Base-by-base conservation (phyloP, 805 yeast genomes). In the Kazachstania psychrophila region DNA sequence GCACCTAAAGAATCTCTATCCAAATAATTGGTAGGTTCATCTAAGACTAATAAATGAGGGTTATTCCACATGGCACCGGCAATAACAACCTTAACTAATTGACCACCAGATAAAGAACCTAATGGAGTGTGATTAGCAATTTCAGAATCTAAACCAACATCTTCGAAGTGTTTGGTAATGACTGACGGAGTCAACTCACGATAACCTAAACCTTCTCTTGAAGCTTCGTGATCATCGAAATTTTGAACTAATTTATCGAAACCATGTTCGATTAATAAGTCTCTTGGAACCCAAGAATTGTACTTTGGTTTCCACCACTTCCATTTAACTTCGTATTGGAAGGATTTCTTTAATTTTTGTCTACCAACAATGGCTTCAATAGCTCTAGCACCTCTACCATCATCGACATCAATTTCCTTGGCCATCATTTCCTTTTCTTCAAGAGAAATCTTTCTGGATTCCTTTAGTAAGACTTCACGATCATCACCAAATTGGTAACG, bases 1-100 rank as follows among this genome's bases (percentile, higher is more conserved):
- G 96, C 98, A 62, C 97, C 98, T 44, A 89, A 72, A 18, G 97
- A 88, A 62, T 89, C 98, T 71, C 98, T 81, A 65, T 89, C 98
- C 66, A 89, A 71, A 70, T 92, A 89, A 68, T 89, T 89, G 55
- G 97, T 89, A 60, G 98, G 98, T 74, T 89, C 98, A 65, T 89
- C 98, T 43, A 89, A 72, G 29, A 89, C 98, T 46, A 89, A 73
- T 62, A 89, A 74, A 63, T 89, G 98, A 14, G 98, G 98, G 60
- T 89, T 92, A 66, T 92, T 89, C 98, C 98, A 89, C 92, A 89
- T 89, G 46, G 97, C 96, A 65, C 97, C 98, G 11, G 97, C 97
- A 68, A 89, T 89, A 42, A 89, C 98, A 45, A 89, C 97, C 65
- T 89, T 89, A 43, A 89, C 98, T 60, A 89, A 73, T 68, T 89